phyloP scores from a whole-genome alignment of 768 basidiomycete species.

The Lyophyllum decastes region DNA sequence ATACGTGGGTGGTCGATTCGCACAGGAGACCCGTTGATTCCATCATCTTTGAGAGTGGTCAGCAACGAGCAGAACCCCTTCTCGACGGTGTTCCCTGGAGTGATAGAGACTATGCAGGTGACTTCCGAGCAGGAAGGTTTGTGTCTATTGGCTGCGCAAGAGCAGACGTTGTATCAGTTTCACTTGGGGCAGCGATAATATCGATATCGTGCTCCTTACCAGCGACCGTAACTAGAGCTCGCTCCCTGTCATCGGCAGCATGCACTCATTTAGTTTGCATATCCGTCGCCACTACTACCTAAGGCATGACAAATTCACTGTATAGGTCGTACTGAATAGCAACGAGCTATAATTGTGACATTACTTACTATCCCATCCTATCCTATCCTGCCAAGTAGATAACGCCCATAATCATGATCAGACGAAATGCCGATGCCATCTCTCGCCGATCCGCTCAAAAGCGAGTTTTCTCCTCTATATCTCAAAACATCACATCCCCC shows the following conservation, averaged over 20 bases:
- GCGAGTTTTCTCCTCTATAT: background rate
- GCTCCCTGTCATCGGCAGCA: too few relatives aligned
- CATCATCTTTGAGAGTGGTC: background rate
- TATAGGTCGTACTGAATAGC: too few relatives aligned
- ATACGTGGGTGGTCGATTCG: conserved; percentile 72
- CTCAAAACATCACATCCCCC: background rate
- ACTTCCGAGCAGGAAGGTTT: conserved; percentile 39
- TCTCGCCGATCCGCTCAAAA: background rate
- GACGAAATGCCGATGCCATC: background rate
- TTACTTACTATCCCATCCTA: too few relatives aligned
- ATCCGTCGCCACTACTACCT: too few relatives aligned
- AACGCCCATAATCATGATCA: conserved; percentile 2
- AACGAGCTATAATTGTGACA: too few relatives aligned
- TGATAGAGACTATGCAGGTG: conserved; percentile 52
- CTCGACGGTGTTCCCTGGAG: conserved; percentile 31
- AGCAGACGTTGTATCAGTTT: conserved; percentile 46
- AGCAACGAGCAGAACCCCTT: conserved; percentile 30
- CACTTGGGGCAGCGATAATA: conserved; percentile 30
- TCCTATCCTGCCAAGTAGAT: too few relatives aligned
- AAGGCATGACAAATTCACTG: background rate
- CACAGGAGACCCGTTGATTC: conserved; percentile 46
- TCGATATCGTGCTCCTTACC: too few relatives aligned
- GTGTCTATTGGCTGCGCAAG: conserved; percentile 56
- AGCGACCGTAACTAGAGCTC: too few relatives aligned
- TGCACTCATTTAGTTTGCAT: too few relatives aligned